Evolutionary conservation across 148 eudicot species (phyloP), one percentile per base, ranked within the genome.

Genomic region (Selenicereus undatus): DNA sequence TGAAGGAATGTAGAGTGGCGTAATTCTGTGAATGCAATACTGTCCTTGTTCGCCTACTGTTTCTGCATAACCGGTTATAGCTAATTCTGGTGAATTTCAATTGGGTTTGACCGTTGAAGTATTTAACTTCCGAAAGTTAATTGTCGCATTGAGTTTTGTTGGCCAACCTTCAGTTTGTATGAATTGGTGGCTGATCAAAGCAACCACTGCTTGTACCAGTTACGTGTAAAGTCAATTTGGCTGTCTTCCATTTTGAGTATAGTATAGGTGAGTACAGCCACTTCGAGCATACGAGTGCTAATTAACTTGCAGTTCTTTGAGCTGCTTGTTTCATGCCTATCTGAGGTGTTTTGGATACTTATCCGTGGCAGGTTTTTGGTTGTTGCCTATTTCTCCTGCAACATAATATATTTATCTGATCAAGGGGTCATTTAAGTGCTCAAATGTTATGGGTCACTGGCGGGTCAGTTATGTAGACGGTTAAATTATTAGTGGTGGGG

Each of bases 321-420:
- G 17, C 64, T 9, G 27, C 12, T 81, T 24, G 3, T 20, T 82
- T 72, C 27, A 27, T 11, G 68, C 21, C 26, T 11, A 21, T 75
- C 9, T 74, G 45, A 58, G 50, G 48, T 82, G 51, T 62, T 68
- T 74, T 71, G 69, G 73, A 69, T 79, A 80, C 80, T 83, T 32
- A 71, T 74, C 76, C 5, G 36, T 83, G 54, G 68, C 86, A 80
- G 83, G 81, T 83, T 9, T 80, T 72, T 71, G 77, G 73, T 76
- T 54, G 75, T 64, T 76, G 77, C 77, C 71, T 54, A 79, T 64
- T 76, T 75, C 20, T 72, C 81, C 71, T 77, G 78, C 48, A 74
- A 68, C 71, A 42, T 21, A 17, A 45, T 43, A 71, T 52, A 27
- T 75, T 78, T 79, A 48, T 39, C 35, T 29, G 78, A 70, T 45